A percentile compares a stretch with the other conserved stretches of the same genome.
These are phyloP conservation scores for Platismatia glauca DNA, from an alignment of 495 filamentous ascomycete genomes.

Conservation along the genomic window DNA sequence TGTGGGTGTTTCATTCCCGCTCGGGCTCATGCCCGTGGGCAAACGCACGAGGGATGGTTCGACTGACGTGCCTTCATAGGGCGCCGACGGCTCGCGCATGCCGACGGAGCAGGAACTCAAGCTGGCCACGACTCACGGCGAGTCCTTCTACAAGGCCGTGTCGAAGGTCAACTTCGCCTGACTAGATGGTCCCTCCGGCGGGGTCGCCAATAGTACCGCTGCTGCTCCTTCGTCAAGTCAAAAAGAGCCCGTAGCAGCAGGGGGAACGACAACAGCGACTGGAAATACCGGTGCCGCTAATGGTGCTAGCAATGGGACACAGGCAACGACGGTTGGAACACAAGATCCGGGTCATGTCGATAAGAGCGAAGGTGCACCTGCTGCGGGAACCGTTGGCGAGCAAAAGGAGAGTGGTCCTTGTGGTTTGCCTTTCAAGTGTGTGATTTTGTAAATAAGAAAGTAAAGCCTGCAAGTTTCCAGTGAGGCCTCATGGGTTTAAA, in stretches of 20 bases:
- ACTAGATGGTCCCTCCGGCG: slow-evolving; percentile 54
- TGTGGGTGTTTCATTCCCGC: slow-evolving; percentile 36
- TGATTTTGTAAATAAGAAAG: slow-evolving; percentile 39
- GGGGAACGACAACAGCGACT: not conserved
- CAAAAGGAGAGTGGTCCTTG: slow-evolving; percentile 49
- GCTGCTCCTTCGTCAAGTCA: not conserved
- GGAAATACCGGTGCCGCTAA: no score
- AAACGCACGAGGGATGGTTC: not conserved
- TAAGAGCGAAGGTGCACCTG: not conserved
- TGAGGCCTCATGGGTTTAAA: no score
- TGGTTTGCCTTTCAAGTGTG: slow-evolving; percentile 60
- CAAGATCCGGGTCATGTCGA: not conserved
- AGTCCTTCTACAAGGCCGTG: slow-evolving; percentile 74
- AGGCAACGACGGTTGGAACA: no score
- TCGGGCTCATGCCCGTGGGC: not conserved
- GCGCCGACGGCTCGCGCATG: slow-evolving; percentile 68
- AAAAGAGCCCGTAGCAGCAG: not conserved
- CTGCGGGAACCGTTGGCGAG: slow-evolving; percentile 6
- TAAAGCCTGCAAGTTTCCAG: not conserved
- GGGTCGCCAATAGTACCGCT: not conserved
- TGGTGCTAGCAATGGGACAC: not conserved
- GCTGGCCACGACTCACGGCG: slow-evolving; percentile 73
- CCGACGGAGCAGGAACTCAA: slow-evolving; percentile 65
- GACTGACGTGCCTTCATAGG: slow-evolving; percentile 27
- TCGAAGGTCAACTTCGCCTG: slow-evolving; percentile 65